These are phyloP conservation scores for Petunia hybrid DNA, from an alignment of 305 asterid species.

Conservation along the genomic window DNA sequence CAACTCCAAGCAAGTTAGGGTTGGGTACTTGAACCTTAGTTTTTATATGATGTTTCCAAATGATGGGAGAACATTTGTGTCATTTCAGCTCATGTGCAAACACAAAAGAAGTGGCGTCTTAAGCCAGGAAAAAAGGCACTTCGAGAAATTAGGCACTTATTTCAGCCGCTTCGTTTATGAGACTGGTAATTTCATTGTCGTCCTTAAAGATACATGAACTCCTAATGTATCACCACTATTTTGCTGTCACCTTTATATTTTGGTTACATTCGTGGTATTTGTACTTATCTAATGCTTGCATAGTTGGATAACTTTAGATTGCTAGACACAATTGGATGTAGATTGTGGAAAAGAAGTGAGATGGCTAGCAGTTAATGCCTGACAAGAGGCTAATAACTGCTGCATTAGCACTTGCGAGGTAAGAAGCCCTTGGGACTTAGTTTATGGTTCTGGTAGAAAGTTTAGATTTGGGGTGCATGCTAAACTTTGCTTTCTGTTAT, in stretches of 20 bases:
- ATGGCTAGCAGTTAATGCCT: slow-evolving; percentile 1
- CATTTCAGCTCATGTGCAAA: neutral
- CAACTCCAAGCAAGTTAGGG: neutral
- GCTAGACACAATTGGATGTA: neutral
- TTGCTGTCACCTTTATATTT: neutral
- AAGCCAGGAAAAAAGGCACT: slow-evolving; percentile 81
- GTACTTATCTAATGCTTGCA: neutral
- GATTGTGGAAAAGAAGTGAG: neutral
- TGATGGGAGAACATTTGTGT: slow-evolving; percentile 7
- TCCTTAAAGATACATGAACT: neutral
- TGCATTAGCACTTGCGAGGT: neutral
- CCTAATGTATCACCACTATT: neutral
- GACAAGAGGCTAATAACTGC: neutral
- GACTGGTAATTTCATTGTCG: slow-evolving; percentile 52
- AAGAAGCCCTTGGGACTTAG: slow-evolving; percentile 13
- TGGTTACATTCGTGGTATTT: neutral
- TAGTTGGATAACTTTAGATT: neutral
- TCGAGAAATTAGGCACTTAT: slow-evolving; percentile 82
- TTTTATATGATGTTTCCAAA: neutral
- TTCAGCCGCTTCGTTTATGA: slow-evolving; percentile 86
- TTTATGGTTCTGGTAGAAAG: slow-evolving; percentile 4
- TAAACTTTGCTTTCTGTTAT: neutral
- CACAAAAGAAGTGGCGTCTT: slow-evolving; percentile 45
- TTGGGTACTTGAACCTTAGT: neutral
- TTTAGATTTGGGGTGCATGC: neutral